These are phyloP conservation scores for Brassica juncea DNA, from an alignment of 345 rosid species.

Conservation along the genomic window DNA sequence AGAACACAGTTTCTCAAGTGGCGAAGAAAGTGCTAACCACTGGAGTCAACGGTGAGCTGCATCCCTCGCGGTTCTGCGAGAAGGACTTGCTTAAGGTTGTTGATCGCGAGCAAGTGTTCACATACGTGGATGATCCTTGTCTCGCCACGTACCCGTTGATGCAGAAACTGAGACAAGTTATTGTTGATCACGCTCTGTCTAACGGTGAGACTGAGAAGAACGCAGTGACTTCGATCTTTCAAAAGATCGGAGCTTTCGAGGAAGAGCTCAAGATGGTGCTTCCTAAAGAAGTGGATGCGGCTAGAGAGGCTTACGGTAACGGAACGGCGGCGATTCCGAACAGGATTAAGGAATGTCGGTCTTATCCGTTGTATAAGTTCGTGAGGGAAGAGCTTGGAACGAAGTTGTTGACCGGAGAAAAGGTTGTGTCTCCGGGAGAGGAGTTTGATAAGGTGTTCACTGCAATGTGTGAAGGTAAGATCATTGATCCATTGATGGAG, in stretches of 20 bases:
- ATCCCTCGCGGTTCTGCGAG: slow-evolving; percentile 64
- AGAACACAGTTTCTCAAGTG: slow-evolving; percentile 57
- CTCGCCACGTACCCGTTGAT: slow-evolving; percentile 57
- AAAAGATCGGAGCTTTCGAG: slow-evolving; percentile 63
- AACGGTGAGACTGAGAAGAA: slow-evolving; percentile 60
- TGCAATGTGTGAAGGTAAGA: slow-evolving; percentile 64
- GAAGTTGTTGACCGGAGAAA: slow-evolving; percentile 58
- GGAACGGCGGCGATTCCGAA: slow-evolving; percentile 54
- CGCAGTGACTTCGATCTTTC: slow-evolving; percentile 54
- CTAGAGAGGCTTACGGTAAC: slow-evolving; percentile 48
- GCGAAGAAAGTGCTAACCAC: slow-evolving; percentile 55
- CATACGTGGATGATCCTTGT: slow-evolving; percentile 72
- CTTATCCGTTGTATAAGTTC: slow-evolving; percentile 66
- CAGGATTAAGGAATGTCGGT: slow-evolving; percentile 65
- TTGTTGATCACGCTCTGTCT: slow-evolving; percentile 59
- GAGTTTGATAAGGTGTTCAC: slow-evolving; percentile 69
- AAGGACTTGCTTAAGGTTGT: slow-evolving; percentile 61
- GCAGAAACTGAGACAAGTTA: slow-evolving; percentile 64
- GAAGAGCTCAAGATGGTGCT: slow-evolving; percentile 54
- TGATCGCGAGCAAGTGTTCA: slow-evolving; percentile 52
- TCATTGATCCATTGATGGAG: slow-evolving; percentile 71
- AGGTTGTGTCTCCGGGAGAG: slow-evolving; percentile 64
- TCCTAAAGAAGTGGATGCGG: slow-evolving; percentile 62
- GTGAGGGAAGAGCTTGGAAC: slow-evolving; percentile 70
- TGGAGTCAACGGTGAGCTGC: slow-evolving; percentile 62